Evolutionary conservation across 2,329 filamentous ascomycete species (phyloP).

Genomic region (Anisogramma anomala): DNA sequence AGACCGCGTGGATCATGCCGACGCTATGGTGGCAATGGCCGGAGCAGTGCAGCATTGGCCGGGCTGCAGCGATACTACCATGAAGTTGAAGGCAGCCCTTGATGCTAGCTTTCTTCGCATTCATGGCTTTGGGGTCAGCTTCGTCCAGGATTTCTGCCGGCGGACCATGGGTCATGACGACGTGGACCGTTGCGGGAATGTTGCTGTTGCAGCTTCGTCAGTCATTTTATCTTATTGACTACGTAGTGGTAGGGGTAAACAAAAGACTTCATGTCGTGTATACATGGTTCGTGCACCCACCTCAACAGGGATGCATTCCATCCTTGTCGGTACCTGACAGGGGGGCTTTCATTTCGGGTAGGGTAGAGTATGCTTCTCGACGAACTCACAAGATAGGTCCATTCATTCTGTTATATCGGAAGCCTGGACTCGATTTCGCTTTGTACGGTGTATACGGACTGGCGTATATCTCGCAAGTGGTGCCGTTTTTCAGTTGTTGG

Average conservation of each 20-base stretch:
- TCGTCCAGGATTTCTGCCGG: conserved; percentile 31
- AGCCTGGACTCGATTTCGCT: too few species aligned
- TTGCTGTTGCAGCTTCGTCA: background rate
- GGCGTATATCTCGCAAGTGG: conserved; percentile 30
- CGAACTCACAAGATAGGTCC: too few species aligned
- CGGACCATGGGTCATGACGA: conserved; percentile 27
- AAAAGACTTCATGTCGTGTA: too few species aligned
- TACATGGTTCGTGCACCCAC: too few species aligned
- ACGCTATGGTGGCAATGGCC: conserved; percentile 25
- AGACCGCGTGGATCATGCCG: conserved; percentile 34
- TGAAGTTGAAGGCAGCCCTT: conserved; percentile 24
- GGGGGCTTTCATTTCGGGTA: too few species aligned
- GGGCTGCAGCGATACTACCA: conserved; percentile 19
- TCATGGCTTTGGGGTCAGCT: too few species aligned
- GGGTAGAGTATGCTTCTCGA: too few species aligned
- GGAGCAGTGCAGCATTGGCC: conserved; percentile 27
- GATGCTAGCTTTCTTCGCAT: conserved; percentile 17
- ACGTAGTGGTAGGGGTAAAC: too few species aligned
- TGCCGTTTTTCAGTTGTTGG: conserved; percentile 29
- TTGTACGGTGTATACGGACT: conserved; percentile 33
- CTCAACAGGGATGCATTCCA: too few species aligned
- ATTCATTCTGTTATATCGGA: too few species aligned
- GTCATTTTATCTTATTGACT: too few species aligned
- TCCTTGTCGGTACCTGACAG: too few species aligned
- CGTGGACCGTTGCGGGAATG: conserved; percentile 19